phyloP scores from a whole-genome alignment of 441 rosid genomes.

The Pelargonium fulgidum region DNA sequence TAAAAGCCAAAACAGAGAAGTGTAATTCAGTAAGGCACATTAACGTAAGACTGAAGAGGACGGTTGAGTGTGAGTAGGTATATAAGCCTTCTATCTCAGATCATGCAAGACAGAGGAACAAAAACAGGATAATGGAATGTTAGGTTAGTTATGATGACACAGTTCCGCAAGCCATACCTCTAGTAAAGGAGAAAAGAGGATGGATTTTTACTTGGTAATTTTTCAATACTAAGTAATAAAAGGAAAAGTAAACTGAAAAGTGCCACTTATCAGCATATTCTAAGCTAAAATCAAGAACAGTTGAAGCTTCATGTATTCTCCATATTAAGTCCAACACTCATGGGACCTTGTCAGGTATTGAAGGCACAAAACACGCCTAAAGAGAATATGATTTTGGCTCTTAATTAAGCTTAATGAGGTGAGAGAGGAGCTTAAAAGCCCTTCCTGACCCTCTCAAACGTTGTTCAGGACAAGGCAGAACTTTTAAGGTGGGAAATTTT shows the following conservation, averaged over 20 bases:
- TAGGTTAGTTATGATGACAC: too few species aligned
- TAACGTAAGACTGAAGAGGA: neutral
- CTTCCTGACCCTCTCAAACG: neutral
- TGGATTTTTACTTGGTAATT: too few species aligned
- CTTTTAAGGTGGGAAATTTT: neutral
- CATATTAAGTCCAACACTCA: too few species aligned
- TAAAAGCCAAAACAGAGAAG: slow-evolving; percentile 20
- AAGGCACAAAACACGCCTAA: neutral
- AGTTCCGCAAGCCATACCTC: too few species aligned
- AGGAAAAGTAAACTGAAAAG: too few species aligned
- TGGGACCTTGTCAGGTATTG: neutral
- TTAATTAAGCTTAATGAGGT: neutral
- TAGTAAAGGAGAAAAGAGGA: too few species aligned
- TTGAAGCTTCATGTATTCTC: too few species aligned
- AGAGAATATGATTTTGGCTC: neutral
- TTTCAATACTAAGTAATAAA: too few species aligned
- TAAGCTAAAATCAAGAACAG: too few species aligned
- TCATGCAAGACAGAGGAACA: neutral
- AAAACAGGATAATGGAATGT: neutral
- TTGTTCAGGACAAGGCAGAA: neutral
- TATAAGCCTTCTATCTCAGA: neutral
- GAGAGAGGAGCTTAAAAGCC: neutral
- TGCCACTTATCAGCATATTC: too few species aligned
- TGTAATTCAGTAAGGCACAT: neutral
- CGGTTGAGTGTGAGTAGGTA: neutral